phyloP scores from a whole-genome alignment of 2,329 filamentous ascomycete genomes.

The Cyanodermella asteris region DNA sequence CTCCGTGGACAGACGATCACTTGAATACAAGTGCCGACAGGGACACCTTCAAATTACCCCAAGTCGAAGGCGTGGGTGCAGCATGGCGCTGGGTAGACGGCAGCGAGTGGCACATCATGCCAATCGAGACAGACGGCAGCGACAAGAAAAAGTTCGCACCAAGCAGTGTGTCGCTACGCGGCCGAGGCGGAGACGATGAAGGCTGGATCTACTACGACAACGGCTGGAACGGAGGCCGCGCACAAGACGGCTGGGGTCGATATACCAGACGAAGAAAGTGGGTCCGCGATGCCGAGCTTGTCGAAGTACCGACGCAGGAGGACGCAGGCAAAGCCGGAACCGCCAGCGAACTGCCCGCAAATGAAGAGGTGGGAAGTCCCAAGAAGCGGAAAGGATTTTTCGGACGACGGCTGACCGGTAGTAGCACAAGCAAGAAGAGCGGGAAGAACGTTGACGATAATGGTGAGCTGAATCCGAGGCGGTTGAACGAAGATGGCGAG shows the following conservation, averaged over 20 bases:
- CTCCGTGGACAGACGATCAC: constrained; percentile 90
- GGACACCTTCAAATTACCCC: constrained; percentile 47
- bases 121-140: constrained; percentile 25
- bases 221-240: constrained; percentile 85
- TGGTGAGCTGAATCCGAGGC: no score
- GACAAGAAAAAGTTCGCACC: no score
- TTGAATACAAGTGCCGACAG: constrained; percentile 58
- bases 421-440: constrained; percentile 5
- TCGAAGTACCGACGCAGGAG: constrained; percentile 39
- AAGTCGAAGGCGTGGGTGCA: constrained; percentile 40
- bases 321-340: constrained; percentile 23
- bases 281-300: constrained; percentile 88
- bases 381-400: constrained; percentile 6
- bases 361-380: no score
- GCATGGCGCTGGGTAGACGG: constrained; percentile 67
- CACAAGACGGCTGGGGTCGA: constrained; percentile 75
- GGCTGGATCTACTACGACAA: constrained; percentile 98
- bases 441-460: no score
- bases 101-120: constrained; percentile 72
- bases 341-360: constrained; percentile 19
- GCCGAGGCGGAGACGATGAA: constrained; percentile 33
- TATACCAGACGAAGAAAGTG: constrained; percentile 89
- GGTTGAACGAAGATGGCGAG: constrained; percentile 11
- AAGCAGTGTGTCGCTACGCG: constrained; percentile 12
- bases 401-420: no score